Conservation (phyloP, 2,329 filamentous ascomycete species). For the Tolypocladium ophioglossoides region DNA sequence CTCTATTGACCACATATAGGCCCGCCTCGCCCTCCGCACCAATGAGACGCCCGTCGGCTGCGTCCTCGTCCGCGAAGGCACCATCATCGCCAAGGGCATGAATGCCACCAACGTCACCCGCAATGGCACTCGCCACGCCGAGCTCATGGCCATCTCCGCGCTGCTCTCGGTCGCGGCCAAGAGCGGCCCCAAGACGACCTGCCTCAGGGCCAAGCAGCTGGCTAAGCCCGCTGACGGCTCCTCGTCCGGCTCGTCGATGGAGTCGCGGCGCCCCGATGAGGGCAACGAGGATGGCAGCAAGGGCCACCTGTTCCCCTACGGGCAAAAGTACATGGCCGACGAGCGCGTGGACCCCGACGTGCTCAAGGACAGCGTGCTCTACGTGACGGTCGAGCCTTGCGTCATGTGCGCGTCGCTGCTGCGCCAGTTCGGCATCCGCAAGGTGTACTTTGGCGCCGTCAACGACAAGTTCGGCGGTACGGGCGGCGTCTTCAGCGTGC, state of each 20-base stretch:
- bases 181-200: conserved; percentile 18
- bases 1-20: conserved; percentile 36
- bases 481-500: conserved; percentile 83
- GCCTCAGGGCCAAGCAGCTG: conserved; percentile 22
- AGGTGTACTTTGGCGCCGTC: conserved; percentile 88
- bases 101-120: conserved; percentile 92
- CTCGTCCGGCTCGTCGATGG: neutral
- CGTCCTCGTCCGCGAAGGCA: conserved; percentile 72
- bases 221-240: neutral
- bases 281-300: conserved; percentile 43
- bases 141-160: conserved; percentile 74
- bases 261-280: conserved; percentile 22
- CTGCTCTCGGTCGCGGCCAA: conserved; percentile 33
- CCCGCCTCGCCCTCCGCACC: conserved; percentile 68
- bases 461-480: conserved; percentile 98
- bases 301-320: conserved; percentile 50
- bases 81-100: conserved; percentile 82
- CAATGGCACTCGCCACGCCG: conserved; percentile 87
- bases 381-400: conserved; percentile 96
- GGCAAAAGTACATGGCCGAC: conserved; percentile 44
- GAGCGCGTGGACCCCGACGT: conserved; percentile 54
- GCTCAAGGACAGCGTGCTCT: conserved; percentile 64
- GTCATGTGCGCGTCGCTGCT: conserved; percentile 97
- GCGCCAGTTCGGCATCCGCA: conserved; percentile 75
- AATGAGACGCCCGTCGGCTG: conserved; percentile 97